These are phyloP conservation scores for Chlamydomonas incerta DNA, from an alignment of 139 green algal species.

Conservation along the genomic window DNA sequence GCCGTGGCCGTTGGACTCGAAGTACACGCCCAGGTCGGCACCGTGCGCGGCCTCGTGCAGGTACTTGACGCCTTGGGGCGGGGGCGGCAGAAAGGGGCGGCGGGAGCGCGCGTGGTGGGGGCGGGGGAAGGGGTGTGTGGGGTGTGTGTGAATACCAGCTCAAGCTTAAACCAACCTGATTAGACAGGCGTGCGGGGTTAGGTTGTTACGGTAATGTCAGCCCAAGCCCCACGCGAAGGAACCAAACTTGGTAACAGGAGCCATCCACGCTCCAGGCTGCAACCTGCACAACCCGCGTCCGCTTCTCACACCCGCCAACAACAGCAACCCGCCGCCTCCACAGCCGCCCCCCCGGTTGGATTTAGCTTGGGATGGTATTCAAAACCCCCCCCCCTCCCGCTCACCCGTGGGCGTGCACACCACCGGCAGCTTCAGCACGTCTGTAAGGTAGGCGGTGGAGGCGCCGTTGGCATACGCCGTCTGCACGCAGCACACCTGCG, in stretches of 20 bases:
- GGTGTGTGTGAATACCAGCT: background rate
- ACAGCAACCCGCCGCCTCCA: no score
- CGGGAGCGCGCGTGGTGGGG: no score
- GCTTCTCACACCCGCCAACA: no score
- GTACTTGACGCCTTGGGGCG: constrained; percentile 91
- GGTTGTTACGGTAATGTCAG: no score
- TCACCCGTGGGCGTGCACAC: constrained; percentile 61
- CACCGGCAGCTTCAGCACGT: constrained; percentile 62
- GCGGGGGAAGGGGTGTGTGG: background rate
- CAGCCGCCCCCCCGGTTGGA: no score
- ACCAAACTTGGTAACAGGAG: no score
- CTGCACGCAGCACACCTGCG: constrained; percentile 92
- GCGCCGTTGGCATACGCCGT: constrained; percentile 98
- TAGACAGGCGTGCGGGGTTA: no score
- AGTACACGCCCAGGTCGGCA: constrained; percentile 96
- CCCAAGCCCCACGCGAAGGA: no score
- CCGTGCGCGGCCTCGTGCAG: constrained; percentile 84
- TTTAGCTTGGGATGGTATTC: no score
- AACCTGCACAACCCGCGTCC: no score
- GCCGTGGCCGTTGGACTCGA: constrained; percentile 98
- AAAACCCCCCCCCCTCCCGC: background rate
- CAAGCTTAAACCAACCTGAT: background rate
- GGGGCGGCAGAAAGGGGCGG: background rate
- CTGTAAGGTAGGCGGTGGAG: constrained; percentile 80
- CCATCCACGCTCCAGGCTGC: no score